Base-by-base conservation (phyloP, 352 stramenopile species). In the Blastocystis sp. region DNA sequence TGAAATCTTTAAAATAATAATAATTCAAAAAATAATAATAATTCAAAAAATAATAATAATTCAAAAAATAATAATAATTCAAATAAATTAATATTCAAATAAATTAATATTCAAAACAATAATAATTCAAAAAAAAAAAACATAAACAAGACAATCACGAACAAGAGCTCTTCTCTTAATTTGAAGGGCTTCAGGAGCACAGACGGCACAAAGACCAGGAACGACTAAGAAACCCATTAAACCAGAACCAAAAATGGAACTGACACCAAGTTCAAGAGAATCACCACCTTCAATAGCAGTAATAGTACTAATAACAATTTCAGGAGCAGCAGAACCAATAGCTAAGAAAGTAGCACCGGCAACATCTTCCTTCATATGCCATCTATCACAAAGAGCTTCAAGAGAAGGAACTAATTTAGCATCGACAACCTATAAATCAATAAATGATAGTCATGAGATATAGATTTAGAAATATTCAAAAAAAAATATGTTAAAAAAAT, bases 111-210 rank as follows among this genome's bases (percentile, higher is more conserved):
- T n/a, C n/a, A n/a, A 46, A 10, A 33, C 24, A 21, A 67, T 28
- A 13, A 67, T 32, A 10, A 55, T 24, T 4, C 32, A 18, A 11
- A 67, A 45, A 27, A 40, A 56, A 16, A 56, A n/a, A 7, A 57
- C 24, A 40, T 67, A 67, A 25, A 65, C 44, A n/a, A 56, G 23
- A 13, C 64, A 34, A 39, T 67, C 59, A 21, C 59, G 59, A 5
- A 45, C 43, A 7, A 67, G 25, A 1, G 59, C 49, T 7, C 59
- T 48, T 4, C 59, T 39, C 18, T 67, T 67, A 23, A 67, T 32
- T 25, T 65, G 41, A 2, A 67, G 47, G 37, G 46, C 49, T 37
- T 40, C 23, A 36, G 46, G 46, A 4, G 28, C 42, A 10, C 36
- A 23, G 24, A 59, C n/a, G 27, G 36, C 49, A 24, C 49, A 59